Evolutionary conservation across 1,284 basidiomycete species (phyloP).

Genomic region (Ustilago shanxiensis): DNA sequence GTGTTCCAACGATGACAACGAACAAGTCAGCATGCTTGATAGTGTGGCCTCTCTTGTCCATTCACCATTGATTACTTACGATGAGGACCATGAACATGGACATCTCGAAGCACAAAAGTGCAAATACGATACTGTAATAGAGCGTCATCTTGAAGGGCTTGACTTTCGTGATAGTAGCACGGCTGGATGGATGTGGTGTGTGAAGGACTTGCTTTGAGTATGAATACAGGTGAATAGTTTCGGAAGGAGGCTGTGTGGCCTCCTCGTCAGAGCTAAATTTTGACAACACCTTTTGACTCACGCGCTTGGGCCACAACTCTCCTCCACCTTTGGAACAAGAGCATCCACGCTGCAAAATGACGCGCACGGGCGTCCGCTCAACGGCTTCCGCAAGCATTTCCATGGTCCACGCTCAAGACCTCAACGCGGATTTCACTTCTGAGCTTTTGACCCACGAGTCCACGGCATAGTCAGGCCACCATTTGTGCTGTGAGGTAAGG

Average conservation of each 20-base stretch:
- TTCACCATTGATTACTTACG: slow-evolving; percentile 31
- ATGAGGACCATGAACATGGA: slow-evolving; percentile 68
- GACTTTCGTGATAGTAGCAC: not conserved
- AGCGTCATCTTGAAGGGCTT: slow-evolving; percentile 62
- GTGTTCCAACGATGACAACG: not conserved
- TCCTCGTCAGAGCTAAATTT: slow-evolving; percentile 11
- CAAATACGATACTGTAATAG: slow-evolving; percentile 68
- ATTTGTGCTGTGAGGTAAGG: not conserved
- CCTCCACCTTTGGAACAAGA: slow-evolving; percentile 11
- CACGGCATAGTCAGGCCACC: no score
- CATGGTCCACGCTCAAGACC: no score
- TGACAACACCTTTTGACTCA: slow-evolving; percentile 7
- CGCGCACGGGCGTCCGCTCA: slow-evolving; percentile 6
- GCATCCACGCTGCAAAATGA: slow-evolving; percentile 9
- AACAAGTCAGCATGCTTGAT: not conserved
- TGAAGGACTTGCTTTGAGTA: not conserved
- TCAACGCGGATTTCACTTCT: no score
- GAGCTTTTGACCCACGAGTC: no score
- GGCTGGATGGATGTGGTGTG: not conserved
- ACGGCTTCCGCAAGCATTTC: not conserved
- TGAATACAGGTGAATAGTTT: not conserved
- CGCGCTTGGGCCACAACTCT: slow-evolving; percentile 14
- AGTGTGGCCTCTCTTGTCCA: not conserved
- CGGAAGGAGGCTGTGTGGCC: no score
- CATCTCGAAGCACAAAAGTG: slow-evolving; percentile 68